Percentiles rank a stretch among this genome's conserved stretches.
phyloP scores from a whole-genome alignment of 768 basidiomycete species.

The Gymnopilus dilepis region DNA sequence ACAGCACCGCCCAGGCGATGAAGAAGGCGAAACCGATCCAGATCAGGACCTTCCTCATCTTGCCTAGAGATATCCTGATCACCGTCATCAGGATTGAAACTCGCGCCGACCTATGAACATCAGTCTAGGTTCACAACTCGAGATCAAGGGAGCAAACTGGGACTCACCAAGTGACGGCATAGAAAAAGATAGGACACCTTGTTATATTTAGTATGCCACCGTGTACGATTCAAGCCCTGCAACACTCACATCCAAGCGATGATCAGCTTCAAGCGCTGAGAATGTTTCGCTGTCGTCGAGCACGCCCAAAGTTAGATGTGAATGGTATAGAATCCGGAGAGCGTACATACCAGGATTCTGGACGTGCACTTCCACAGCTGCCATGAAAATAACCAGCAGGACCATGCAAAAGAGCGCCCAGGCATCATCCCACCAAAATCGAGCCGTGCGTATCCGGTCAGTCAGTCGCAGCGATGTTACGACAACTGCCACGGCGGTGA shows the following conservation, averaged over 20 bases:
- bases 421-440: conserved; percentile 30
- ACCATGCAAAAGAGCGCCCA: conserved; percentile 27
- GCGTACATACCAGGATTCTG: conserved; percentile 25
- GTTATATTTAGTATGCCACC: neutral
- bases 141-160: neutral
- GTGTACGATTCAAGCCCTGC: too few relatives aligned
- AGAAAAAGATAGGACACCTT: conserved; percentile 26
- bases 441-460: conserved; percentile 22
- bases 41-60: conserved; percentile 21
- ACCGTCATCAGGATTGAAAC: conserved; percentile 48
- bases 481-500: conserved; percentile 24
- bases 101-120: conserved; percentile 36
- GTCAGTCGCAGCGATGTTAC: conserved; percentile 26
- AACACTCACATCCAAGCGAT: conserved; percentile 25
- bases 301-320: neutral
- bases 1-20: conserved; percentile 34
- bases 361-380: conserved; percentile 27
- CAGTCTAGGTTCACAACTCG: neutral
- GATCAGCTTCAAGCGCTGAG: conserved; percentile 19
- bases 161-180: conserved; percentile 29
- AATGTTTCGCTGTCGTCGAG: conserved; percentile 18
- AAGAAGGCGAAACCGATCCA: conserved; percentile 31
- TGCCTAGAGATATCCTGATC: conserved; percentile 40
- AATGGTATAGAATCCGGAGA: neutral
- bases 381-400: conserved; percentile 26